Base-by-base conservation (phyloP, 1,284 basidiomycete genomes). In the Cutaneotrichosporon sp. region DNA sequence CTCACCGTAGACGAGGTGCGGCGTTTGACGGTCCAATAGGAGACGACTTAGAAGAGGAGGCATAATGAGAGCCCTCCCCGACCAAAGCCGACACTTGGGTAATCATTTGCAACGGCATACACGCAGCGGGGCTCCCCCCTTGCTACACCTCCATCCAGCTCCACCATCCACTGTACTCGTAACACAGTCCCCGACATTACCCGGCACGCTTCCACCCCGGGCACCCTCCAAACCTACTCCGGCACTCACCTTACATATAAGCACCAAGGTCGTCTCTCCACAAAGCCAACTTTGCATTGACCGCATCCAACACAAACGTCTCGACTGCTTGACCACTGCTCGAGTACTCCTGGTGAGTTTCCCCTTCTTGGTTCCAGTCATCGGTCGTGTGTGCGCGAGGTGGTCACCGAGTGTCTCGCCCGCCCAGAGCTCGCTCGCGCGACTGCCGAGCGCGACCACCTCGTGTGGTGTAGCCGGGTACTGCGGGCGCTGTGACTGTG, bases 291-390 rank as follows among this genome's bases (percentile, higher is more conserved):
- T 50, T 46, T 31, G 47, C 47, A 50, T 50, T 50, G 47, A 50
- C 47, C 47, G 25, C 47, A 50, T 50, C 13, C 11, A 46, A 46
- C 20, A 24, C 45, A 13, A 46, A 50, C 47, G 18, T 50, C 51
- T 53, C 51, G 51, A 36, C 51, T 53, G 51, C 34, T 53, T 53
- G 34, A 53, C 51, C 33, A 36, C 51, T 53, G 51, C 34, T 53
- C 34, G 51, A 53, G 51, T 36, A 53, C 51, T 36, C 33, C 34
- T 53, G 51, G 50, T 53, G 51, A 53, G 51, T 53, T 46, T 10
- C 10, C 6, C 4, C 16, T 11, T 27, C 18, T 50, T 50, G 47
- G 27, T n/a, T 45, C 22, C 2, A 16, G 38, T 22, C 10, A 14
- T 46, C 14, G 45, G 10, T n/a, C n/a, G 22, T 9, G 22, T 4